phyloP scores from a whole-genome alignment of 371 early-diverging fungal genomes.

The Lichtheimia hyalospora region DNA sequence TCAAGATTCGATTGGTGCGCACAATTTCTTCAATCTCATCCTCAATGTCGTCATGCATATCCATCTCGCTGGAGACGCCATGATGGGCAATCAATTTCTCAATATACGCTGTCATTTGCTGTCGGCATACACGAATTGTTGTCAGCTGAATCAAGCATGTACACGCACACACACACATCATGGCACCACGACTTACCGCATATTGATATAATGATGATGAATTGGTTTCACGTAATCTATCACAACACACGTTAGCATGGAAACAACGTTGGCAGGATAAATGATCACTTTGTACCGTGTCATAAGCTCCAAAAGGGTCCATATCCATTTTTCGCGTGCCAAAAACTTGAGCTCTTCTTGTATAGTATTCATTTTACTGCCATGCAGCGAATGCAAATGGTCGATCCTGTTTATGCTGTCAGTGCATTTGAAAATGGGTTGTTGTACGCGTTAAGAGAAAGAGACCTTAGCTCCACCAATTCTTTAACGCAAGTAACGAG shows the following conservation, averaged over 20 bases:
- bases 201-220: background rate
- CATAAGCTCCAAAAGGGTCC: background rate
- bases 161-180: background rate
- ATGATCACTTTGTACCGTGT: background rate
- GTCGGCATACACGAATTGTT: background rate
- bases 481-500: background rate
- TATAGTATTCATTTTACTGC: background rate
- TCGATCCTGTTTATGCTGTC: background rate
- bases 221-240: background rate
- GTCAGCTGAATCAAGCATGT: background rate
- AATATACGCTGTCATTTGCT: constrained; percentile 5
- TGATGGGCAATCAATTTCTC: background rate
- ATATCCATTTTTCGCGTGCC: background rate
- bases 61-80: background rate
- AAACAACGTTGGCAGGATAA: background rate
- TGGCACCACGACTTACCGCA: constrained; percentile 1
- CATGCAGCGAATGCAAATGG: background rate
- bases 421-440: background rate
- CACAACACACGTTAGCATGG: background rate
- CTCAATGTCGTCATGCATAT: constrained; percentile 22
- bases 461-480: background rate
- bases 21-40: constrained; percentile 7
- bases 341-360: background rate
- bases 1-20: background rate
- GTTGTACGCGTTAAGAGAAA: background rate